Conservation (phyloP, 2,329 filamentous ascomycete genomes). For the Remersonia thermophila region DNA sequence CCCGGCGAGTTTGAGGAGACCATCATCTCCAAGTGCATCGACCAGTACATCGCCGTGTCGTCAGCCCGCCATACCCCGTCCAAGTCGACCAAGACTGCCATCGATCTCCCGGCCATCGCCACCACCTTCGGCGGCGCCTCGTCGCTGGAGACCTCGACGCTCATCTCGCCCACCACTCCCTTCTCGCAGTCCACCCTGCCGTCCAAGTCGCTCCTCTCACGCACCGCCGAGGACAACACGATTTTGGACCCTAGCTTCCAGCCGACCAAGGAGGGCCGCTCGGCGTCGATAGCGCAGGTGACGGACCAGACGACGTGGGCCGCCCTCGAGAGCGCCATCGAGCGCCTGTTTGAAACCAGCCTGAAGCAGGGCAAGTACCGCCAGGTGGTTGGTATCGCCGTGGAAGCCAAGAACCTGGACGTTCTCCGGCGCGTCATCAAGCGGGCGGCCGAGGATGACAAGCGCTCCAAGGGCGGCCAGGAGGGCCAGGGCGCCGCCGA, state of each 20-base stretch:
- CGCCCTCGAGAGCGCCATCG: constrained; percentile 71
- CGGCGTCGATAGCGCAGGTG: constrained; percentile 51
- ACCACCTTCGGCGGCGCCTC: constrained; percentile 65
- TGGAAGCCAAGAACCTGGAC: constrained; percentile 85
- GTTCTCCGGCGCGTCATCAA: constrained; percentile 79
- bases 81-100: constrained; percentile 28
- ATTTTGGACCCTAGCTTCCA: constrained; percentile 48
- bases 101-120: constrained; percentile 55
- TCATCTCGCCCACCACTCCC: constrained; percentile 82
- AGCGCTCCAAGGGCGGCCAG: constrained; percentile 49
- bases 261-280: constrained; percentile 40
- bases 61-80: constrained; percentile 37
- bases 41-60: constrained; percentile 82
- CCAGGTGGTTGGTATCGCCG: constrained; percentile 91
- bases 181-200: constrained; percentile 90
- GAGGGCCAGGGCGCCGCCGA: constrained; percentile 55
- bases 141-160: constrained; percentile 52
- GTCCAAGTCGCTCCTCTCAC: constrained; percentile 88
- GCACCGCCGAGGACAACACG: constrained; percentile 55
- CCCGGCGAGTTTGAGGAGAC: constrained; percentile 97
- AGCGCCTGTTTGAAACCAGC: constrained; percentile 84
- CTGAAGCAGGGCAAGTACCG: constrained; percentile 77
- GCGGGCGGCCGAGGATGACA: constrained; percentile 77
- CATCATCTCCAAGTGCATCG: constrained; percentile 95
- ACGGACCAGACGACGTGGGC: constrained; percentile 60